A percentile compares a stretch with the other conserved stretches of the same genome.
Conservation (phyloP, 2,329 filamentous ascomycete species). For the Tolypocladium nubicola region DNA sequence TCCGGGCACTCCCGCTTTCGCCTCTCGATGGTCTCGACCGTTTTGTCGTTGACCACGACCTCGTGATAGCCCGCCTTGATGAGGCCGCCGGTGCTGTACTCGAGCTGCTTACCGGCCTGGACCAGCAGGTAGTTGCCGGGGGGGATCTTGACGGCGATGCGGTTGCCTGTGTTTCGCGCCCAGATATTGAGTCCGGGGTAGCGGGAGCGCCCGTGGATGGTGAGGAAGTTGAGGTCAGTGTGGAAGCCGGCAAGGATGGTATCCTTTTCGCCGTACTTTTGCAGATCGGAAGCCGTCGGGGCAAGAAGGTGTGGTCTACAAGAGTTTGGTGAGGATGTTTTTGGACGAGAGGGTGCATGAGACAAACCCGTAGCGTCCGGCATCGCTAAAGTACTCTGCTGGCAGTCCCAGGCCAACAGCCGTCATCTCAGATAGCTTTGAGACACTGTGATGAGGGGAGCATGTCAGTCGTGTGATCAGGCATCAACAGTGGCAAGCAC, state of each 20-base stretch:
- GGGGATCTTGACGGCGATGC: slow-evolving; percentile 49
- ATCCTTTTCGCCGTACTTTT: slow-evolving; percentile 39
- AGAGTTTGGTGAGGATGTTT: neutral
- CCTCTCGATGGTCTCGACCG: slow-evolving; percentile 33
- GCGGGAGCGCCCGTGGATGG: slow-evolving; percentile 52
- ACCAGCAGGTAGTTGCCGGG: slow-evolving; percentile 47
- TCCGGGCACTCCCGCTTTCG: slow-evolving; percentile 31
- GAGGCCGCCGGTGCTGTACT: slow-evolving; percentile 49
- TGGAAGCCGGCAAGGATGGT: slow-evolving; percentile 55
- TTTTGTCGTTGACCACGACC: slow-evolving; percentile 46
- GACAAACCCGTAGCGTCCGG: slow-evolving; percentile 42
- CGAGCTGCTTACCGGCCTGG: slow-evolving; percentile 52
- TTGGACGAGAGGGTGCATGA: neutral
- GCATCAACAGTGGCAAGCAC: neutral
- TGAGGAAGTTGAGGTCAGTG: slow-evolving; percentile 55
- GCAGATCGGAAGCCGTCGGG: slow-evolving; percentile 48
- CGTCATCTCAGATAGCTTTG: slow-evolving; percentile 47
- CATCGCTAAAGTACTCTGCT: slow-evolving; percentile 40
- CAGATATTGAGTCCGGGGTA: slow-evolving; percentile 53
- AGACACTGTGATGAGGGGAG: slow-evolving; percentile 27
- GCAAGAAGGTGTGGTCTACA: slow-evolving; percentile 48
- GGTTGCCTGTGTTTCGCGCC: slow-evolving; percentile 50
- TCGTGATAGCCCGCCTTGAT: slow-evolving; percentile 53
- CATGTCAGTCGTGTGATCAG: neutral
- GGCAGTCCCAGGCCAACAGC: slow-evolving; percentile 45